Evolutionary conservation across 2,329 filamentous ascomycete genomes (phyloP).

Genomic region (Beauveria scarabaeidicola): DNA sequence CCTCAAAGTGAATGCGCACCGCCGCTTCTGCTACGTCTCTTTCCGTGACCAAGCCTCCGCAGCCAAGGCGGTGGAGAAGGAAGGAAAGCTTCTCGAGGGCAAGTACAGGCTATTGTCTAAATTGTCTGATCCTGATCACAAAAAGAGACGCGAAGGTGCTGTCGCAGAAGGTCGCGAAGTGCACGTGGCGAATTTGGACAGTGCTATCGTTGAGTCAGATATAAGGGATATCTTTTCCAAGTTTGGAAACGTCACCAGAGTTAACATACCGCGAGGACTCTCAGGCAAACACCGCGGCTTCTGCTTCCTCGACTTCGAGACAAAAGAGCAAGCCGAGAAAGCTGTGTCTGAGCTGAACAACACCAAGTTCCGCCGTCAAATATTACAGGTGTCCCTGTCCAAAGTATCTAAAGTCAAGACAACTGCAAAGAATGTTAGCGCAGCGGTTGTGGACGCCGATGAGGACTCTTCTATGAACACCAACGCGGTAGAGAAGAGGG

Average conservation of each 20-base stretch:
- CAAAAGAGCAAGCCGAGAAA: slow-evolving; percentile 57
- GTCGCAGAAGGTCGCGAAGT: slow-evolving; percentile 83
- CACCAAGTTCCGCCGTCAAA: slow-evolving; percentile 58
- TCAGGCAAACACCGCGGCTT: slow-evolving; percentile 66
- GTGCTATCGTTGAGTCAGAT: slow-evolving; percentile 55
- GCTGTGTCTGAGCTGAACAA: slow-evolving; percentile 62
- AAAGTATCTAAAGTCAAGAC: slow-evolving; percentile 48
- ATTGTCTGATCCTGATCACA: slow-evolving; percentile 73
- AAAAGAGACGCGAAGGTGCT: slow-evolving; percentile 71
- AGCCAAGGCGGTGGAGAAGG: slow-evolving; percentile 60
- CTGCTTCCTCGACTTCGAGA: slow-evolving; percentile 70
- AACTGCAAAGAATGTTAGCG: slow-evolving; percentile 36
- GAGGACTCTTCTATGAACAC: slow-evolving; percentile 18
- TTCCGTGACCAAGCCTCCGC: slow-evolving; percentile 65
- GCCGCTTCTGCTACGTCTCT: slow-evolving; percentile 94
- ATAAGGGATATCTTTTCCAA: slow-evolving; percentile 62
- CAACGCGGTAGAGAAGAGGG: slow-evolving; percentile 11
- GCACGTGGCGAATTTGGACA: slow-evolving; percentile 63
- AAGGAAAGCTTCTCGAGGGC: slow-evolving; percentile 61
- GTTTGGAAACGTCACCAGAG: slow-evolving; percentile 65
- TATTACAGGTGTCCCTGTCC: slow-evolving; percentile 58
- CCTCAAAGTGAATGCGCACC: slow-evolving; percentile 77
- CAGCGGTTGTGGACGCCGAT: slow-evolving; percentile 22
- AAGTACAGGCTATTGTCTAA: slow-evolving; percentile 64
- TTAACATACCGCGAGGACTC: slow-evolving; percentile 62